These are phyloP conservation scores for Oryza punctata DNA, from an alignment of 176 grass and related monocot genomes.

Conservation along the genomic window DNA sequence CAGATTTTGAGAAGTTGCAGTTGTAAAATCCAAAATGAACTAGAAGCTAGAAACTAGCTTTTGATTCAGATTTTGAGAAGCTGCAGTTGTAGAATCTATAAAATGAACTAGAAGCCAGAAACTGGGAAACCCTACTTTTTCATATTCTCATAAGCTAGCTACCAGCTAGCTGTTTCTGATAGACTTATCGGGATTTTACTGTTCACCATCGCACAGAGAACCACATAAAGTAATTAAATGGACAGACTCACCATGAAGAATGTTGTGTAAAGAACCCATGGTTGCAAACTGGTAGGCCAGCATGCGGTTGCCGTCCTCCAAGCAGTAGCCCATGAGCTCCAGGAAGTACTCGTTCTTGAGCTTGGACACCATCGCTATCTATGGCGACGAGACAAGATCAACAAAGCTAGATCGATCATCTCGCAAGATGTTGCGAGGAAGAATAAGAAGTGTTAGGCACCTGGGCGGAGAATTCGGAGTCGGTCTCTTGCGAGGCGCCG, in stretches of 20 bases:
- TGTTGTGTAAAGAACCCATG: slow-evolving; percentile 79
- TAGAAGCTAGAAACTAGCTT: too few species aligned
- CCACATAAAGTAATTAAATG: too few species aligned
- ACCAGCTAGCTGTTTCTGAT: too few species aligned
- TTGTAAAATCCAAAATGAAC: too few species aligned
- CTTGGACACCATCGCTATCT: slow-evolving; percentile 86
- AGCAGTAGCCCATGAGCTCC: slow-evolving; percentile 68
- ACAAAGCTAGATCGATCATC: background rate
- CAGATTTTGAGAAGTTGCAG: too few species aligned
- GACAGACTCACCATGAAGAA: slow-evolving; percentile 53
- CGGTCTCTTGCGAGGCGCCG: slow-evolving; percentile 69
- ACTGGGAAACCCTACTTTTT: too few species aligned
- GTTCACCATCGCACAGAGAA: too few species aligned
- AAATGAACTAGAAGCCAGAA: too few species aligned
- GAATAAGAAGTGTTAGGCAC: background rate
- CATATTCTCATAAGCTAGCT: too few species aligned
- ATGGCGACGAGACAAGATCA: background rate
- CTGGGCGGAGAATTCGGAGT: slow-evolving; percentile 75
- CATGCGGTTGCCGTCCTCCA: slow-evolving; percentile 70
- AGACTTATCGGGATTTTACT: too few species aligned
- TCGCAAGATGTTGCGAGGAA: background rate
- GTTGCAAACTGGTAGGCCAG: slow-evolving; percentile 67
- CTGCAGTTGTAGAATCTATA: too few species aligned
- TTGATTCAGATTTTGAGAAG: too few species aligned
- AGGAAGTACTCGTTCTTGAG: slow-evolving; percentile 82